phyloP scores from a whole-genome alignment of 805 yeast genomes.

The Blastobotrys terrestris region DNA sequence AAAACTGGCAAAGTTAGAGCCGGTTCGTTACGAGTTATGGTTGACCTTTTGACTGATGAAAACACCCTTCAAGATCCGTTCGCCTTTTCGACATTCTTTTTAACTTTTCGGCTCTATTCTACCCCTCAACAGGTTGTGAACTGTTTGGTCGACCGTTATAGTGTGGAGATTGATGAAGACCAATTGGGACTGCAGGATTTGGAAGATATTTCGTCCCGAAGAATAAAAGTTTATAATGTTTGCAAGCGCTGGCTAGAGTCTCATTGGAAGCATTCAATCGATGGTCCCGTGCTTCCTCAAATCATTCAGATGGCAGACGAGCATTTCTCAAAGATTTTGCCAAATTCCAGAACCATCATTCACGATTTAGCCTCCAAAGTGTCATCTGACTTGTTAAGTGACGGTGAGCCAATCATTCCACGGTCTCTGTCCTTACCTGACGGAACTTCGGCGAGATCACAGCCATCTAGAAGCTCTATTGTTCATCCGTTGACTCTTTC shows the following conservation, averaged over 20 bases:
- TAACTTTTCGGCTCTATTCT: constrained; percentile 69
- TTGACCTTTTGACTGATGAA: constrained; percentile 25
- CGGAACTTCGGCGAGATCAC: constrained; percentile 2
- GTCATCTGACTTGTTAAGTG: constrained; percentile 7
- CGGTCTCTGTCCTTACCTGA: constrained; percentile 12
- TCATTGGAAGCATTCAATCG: constrained; percentile 69
- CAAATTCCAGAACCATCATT: constrained; percentile 16
- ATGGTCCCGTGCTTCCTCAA: constrained; percentile 57
- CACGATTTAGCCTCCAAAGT: constrained; percentile 18
- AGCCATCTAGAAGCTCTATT: background rate
- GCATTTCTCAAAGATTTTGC: constrained; percentile 13
- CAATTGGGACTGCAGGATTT: constrained; percentile 43
- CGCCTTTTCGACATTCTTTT: constrained; percentile 65
- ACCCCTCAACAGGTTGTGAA: constrained; percentile 61
- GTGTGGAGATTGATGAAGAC: constrained; percentile 33
- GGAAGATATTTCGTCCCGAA: constrained; percentile 33
- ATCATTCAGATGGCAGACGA: constrained; percentile 57
- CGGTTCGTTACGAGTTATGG: constrained; percentile 29
- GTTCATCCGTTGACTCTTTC: background rate
- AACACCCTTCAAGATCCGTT: constrained; percentile 45
- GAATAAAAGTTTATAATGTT: constrained; percentile 53
- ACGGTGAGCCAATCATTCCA: constrained; percentile 21
- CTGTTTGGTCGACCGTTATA: constrained; percentile 49
- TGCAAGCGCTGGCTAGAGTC: constrained; percentile 85
- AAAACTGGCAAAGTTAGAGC: constrained; percentile 26